phyloP scores from a whole-genome alignment of 192 early-diverging fungal genomes.

The Oehlia diaphana region DNA sequence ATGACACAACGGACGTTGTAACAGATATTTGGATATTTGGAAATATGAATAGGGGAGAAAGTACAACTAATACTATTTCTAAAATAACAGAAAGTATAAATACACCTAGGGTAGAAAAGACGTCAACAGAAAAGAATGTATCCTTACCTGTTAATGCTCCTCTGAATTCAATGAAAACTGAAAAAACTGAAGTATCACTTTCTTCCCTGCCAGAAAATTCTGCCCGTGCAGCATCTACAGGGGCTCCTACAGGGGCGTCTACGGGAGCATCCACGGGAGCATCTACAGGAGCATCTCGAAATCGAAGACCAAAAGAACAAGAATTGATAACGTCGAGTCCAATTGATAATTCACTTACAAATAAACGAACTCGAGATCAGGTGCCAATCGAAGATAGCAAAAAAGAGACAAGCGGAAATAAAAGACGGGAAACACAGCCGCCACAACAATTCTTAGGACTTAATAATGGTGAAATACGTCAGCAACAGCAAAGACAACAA shows the following conservation, averaged over 20 bases:
- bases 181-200: background rate
- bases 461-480: slow-evolving; percentile 22
- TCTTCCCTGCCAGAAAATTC: background rate
- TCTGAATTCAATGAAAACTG: background rate
- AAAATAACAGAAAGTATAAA: background rate
- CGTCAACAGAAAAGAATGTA: background rate
- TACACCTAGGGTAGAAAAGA: background rate
- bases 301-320: background rate
- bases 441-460: slow-evolving; percentile 13
- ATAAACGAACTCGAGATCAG: slow-evolving; percentile 14
- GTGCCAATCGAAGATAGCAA: background rate
- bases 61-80: background rate
- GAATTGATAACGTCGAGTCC: background rate
- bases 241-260: background rate
- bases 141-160: background rate
- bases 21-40: slow-evolving; percentile 31
- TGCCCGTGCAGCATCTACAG: background rate
- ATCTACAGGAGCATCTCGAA: background rate
- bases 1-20: slow-evolving; percentile 23
- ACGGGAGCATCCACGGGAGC: background rate
- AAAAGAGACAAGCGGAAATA: slow-evolving; percentile 9
- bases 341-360: background rate
- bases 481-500: slow-evolving; percentile 16
- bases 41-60: slow-evolving; percentile 31
- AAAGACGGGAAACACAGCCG: slow-evolving; percentile 14